Evolutionary conservation across 129 eudicot species (phyloP).

Genomic region (Lactuca sativa): DNA sequence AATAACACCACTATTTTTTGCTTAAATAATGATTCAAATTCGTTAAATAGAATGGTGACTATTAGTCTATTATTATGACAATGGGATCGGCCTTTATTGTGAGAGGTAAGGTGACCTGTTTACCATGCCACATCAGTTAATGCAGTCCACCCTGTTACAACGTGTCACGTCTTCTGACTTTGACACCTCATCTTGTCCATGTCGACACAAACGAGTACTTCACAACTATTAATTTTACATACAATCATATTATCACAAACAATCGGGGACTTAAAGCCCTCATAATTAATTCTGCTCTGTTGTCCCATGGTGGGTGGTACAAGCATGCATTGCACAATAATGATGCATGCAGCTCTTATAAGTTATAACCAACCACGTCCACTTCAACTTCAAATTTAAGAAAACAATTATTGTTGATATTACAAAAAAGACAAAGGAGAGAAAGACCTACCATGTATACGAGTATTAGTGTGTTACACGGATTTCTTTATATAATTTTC

Average conservation of each 20-base stretch:
- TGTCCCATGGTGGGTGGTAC: constrained; percentile 15
- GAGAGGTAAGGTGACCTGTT: background rate
- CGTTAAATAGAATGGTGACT: background rate
- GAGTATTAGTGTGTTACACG: too few species aligned
- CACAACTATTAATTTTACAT: constrained; percentile 15
- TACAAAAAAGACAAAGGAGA: constrained; percentile 10
- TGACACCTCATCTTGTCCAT: constrained; percentile 8
- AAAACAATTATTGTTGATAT: constrained; percentile 2
- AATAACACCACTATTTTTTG: too few species aligned
- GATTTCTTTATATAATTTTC: too few species aligned
- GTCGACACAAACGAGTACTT: constrained; percentile 27
- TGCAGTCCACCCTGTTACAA: constrained; percentile 29
- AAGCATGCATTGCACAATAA: constrained; percentile 21
- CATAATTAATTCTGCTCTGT: background rate
- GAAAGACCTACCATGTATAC: background rate
- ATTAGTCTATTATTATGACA: too few species aligned
- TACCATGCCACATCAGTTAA: constrained; percentile 47
- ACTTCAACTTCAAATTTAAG: constrained; percentile 11
- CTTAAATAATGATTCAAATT: too few species aligned
- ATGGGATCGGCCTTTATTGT: background rate
- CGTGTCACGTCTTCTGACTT: constrained; percentile 7
- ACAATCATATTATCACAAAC: constrained; percentile 3
- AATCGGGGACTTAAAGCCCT: constrained; percentile 21
- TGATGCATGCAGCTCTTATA: constrained; percentile 23
- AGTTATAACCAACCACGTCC: constrained; percentile 25